A percentile compares a stretch with the other conserved stretches of the same genome.
These are phyloP conservation scores for Pyrrhoderma noxium DNA, from an alignment of 1,284 basidiomycete genomes.

Conservation along the genomic window DNA sequence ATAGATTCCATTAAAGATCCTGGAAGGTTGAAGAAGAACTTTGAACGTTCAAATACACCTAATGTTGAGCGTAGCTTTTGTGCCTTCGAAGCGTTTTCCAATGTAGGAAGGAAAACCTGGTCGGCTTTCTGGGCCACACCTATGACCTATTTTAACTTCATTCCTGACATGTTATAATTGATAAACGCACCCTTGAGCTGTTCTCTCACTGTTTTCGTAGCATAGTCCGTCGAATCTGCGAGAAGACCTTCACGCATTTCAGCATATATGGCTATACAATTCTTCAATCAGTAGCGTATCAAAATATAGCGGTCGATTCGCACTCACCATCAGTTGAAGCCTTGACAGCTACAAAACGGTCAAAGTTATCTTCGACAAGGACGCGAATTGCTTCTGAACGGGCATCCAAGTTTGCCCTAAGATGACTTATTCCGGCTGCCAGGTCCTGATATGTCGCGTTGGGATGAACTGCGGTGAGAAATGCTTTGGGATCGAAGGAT, in stretches of 20 bases:
- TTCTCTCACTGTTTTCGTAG: slow-evolving; percentile 74
- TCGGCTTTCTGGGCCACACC: slow-evolving; percentile 86
- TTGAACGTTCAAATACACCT: slow-evolving; percentile 92
- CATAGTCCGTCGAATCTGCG: slow-evolving; percentile 72
- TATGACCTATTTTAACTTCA: slow-evolving; percentile 26
- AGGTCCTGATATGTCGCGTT: slow-evolving; percentile 95
- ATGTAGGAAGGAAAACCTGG: slow-evolving; percentile 91
- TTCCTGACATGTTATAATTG: not conserved
- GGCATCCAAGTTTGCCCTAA: slow-evolving; percentile 75
- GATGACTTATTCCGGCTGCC: slow-evolving; percentile 61
- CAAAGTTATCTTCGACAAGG: slow-evolving; percentile 97
- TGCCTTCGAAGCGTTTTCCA: slow-evolving; percentile 94
- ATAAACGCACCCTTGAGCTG: slow-evolving; percentile 65
- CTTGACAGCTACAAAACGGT: slow-evolving; percentile 96
- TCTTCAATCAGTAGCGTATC: not conserved
- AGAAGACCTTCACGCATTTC: slow-evolving; percentile 93
- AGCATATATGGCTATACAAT: slow-evolving; percentile 65
- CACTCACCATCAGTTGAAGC: slow-evolving; percentile 84
- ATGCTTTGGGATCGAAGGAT: slow-evolving; percentile 92
- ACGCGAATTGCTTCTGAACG: slow-evolving; percentile 90
- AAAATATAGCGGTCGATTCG: not conserved
- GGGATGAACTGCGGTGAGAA: slow-evolving; percentile 88
- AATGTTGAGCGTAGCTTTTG: slow-evolving; percentile 90
- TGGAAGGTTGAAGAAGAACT: slow-evolving; percentile 98
- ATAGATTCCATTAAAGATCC: slow-evolving; percentile 88